Conservation (phyloP, 164 flowering plant species). For the Protea cynaroides region DNA sequence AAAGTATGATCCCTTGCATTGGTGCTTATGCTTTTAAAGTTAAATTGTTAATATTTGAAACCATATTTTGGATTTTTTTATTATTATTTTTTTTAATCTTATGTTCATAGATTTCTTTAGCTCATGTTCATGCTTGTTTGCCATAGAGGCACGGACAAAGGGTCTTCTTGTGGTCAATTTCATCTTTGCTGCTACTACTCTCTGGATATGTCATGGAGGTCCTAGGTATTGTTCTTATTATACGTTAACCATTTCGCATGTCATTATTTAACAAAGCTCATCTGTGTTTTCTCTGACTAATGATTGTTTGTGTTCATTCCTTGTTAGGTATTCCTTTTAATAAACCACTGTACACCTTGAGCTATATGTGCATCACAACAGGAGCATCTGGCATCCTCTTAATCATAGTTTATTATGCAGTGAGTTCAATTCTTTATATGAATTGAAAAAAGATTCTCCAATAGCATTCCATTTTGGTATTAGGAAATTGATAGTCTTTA, state of each 20-base stretch:
- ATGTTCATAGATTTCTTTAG: conserved; percentile 5
- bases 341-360: conserved; percentile 69
- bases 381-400: conserved; percentile 64
- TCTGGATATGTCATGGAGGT: conserved; percentile 36
- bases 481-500: too few species aligned
- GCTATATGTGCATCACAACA: conserved; percentile 69
- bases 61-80: too few species aligned
- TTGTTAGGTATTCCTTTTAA: conserved; percentile 55
- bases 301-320: background rate
- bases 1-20: conserved; percentile 33
- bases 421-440: conserved; percentile 25
- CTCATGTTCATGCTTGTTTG: conserved; percentile 8
- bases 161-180: conserved; percentile 42
- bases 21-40: background rate
- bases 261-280: too few species aligned
- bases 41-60: background rate
- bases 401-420: conserved; percentile 46
- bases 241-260: background rate
- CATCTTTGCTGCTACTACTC: conserved; percentile 39
- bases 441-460: too few species aligned
- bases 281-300: background rate
- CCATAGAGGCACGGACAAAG: conserved; percentile 42
- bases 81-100: too few species aligned
- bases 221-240: conserved; percentile 33
- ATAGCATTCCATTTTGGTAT: too few species aligned